Conservation (phyloP, 2,329 filamentous ascomycete species). For the Epichloe aotearoae region DNA sequence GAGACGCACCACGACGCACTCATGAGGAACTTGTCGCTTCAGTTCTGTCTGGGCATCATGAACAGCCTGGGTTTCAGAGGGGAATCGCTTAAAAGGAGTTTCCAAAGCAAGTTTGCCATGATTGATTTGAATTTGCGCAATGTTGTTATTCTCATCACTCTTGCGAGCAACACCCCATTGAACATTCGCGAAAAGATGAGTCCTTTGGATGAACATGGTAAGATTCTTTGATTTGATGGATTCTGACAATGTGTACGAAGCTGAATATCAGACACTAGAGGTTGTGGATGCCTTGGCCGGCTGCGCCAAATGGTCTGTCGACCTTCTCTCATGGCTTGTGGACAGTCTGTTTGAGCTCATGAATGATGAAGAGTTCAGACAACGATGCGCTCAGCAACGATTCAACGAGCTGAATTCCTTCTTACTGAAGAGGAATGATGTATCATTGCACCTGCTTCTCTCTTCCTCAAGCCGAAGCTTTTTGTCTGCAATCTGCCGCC, state of each 20-base stretch:
- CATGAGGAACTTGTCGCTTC: slow-evolving; percentile 58
- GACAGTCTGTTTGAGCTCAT: slow-evolving; percentile 45
- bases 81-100: slow-evolving; percentile 47
- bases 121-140: slow-evolving; percentile 63
- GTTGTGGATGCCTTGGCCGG: slow-evolving; percentile 60
- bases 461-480: slow-evolving; percentile 64
- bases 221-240: slow-evolving; percentile 5
- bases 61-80: slow-evolving; percentile 64
- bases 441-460: slow-evolving; percentile 51
- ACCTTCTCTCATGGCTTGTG: slow-evolving; percentile 52
- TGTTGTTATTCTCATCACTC: slow-evolving; percentile 50
- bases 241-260: background rate
- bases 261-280: slow-evolving; percentile 31
- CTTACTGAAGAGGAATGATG: slow-evolving; percentile 40
- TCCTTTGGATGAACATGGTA: slow-evolving; percentile 47
- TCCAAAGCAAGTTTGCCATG: slow-evolving; percentile 63
- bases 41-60: slow-evolving; percentile 65
- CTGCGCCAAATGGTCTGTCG: slow-evolving; percentile 65
- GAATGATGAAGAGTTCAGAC: slow-evolving; percentile 37
- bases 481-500: slow-evolving; percentile 53
- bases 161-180: slow-evolving; percentile 45
- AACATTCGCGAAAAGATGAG: slow-evolving; percentile 41
- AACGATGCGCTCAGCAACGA: slow-evolving; percentile 32
- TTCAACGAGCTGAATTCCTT: slow-evolving; percentile 37
- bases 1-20: slow-evolving; percentile 60